Base-by-base conservation (phyloP, 2,329 filamentous ascomycete species). In the Penicillium sp. region DNA sequence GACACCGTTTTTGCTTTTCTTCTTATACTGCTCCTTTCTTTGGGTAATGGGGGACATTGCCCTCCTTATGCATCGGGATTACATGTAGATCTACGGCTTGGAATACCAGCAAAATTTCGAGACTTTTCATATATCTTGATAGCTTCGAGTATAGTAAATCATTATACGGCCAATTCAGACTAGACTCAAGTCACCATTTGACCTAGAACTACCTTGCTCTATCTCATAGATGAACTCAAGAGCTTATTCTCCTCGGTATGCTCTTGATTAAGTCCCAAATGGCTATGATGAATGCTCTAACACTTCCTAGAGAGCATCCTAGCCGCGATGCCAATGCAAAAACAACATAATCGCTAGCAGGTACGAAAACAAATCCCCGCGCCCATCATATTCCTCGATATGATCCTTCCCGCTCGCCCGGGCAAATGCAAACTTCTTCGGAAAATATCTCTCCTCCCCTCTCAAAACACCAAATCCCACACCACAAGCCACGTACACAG, bases 401-500 rank as follows among this genome's bases (percentile, higher is more conserved):
- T 16, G 39, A 19, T 41, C 2, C 2, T 41, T n/a, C 39, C 16
- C 16, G 39, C 39, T n/a, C 39, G 7, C 9, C 31, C 31, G 31
- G 31, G 18, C 14, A n/a, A 16, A 41, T 16, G 18, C 14, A n/a
- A 16, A 41, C 39, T 6, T 2, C 39, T 4, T 41, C 39, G 22
- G 22, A 22, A 22, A 4, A 22, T 3, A 19, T 41, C 39, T 41
- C 39, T 41, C 39, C 13, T 4, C 2, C 36, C 24, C 37, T 18
- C 47, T 62, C 55, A 73, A 51, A 86, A 83, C 39, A 94, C 78
- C 66, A 93, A 76, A 80, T 95, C 91, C 89, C 90, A 94, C 22
- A 90, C 76, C 36, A 95, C 82, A 65, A 95, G 78, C 71, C 90
- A 89, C 27, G 86, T 82, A 74, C 90, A 92, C 51, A 95, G 76